phyloP scores from a whole-genome alignment of 805 yeast genomes.

The Sugiyamaella marilandica region DNA sequence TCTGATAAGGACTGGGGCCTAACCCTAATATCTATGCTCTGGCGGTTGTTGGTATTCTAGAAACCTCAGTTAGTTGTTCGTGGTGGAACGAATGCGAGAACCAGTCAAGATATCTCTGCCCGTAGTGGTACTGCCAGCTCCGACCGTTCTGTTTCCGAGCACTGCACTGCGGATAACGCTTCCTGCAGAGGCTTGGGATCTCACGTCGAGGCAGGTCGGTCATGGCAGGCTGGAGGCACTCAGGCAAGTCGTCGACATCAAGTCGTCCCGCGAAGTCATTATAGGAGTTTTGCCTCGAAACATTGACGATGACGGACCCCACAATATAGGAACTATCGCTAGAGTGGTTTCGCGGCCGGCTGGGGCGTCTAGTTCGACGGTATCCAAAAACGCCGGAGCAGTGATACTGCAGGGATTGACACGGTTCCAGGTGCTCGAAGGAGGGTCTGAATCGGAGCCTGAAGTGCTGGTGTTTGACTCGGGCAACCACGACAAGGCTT shows the following conservation, averaged over 20 bases:
- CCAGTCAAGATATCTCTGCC: constrained; percentile 6
- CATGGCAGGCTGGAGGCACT: background rate
- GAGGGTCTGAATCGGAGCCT: constrained; percentile 6
- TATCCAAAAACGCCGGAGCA: constrained; percentile 1
- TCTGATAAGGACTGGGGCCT: background rate
- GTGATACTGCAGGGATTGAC: constrained; percentile 19
- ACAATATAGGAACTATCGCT: constrained; percentile 23
- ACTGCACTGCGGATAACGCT: constrained; percentile 10
- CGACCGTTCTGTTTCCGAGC: constrained; percentile 15
- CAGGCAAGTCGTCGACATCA: constrained; percentile 1
- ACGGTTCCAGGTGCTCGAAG: constrained; percentile 17
- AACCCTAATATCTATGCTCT: background rate
- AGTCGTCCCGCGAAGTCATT: constrained; percentile 8
- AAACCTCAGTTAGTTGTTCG: background rate
- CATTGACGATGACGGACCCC: constrained; percentile 7
- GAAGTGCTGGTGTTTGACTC: constrained; percentile 6
- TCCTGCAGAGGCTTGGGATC: constrained; percentile 2
- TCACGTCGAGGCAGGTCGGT: constrained; percentile 1
- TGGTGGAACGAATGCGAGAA: constrained; percentile 2
- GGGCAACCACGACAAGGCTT: background rate
- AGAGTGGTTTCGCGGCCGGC: constrained; percentile 14
- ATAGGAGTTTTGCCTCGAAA: constrained; percentile 10
- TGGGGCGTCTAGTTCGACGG: background rate
- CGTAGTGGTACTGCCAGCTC: constrained; percentile 8
- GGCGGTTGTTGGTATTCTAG: background rate